Conservation (phyloP, 2,329 filamentous ascomycete species). For the Graphilbum sp. region DNA sequence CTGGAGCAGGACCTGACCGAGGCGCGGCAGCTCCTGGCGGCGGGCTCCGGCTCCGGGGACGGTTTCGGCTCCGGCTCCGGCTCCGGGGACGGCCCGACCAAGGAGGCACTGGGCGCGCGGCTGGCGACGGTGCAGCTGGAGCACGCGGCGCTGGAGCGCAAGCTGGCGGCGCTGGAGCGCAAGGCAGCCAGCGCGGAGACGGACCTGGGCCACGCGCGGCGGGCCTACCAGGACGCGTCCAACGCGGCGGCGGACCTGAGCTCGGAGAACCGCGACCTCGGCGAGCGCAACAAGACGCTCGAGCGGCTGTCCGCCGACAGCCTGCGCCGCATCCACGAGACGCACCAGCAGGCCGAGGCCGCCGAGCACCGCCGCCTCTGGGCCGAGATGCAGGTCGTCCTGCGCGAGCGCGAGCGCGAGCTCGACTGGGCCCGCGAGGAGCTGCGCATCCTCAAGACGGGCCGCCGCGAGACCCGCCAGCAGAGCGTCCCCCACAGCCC, state of each 20-base stretch:
- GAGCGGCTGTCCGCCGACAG: slow-evolving; percentile 26
- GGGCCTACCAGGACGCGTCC: slow-evolving; percentile 42
- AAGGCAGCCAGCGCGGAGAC: slow-evolving; percentile 19
- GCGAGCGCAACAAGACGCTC: slow-evolving; percentile 23
- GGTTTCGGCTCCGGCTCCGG: slow-evolving; percentile 10
- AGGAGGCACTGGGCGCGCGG: slow-evolving; percentile 18
- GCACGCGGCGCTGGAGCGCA: slow-evolving; percentile 22
- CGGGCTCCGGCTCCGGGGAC: not conserved
- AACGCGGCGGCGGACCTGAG: slow-evolving; percentile 27
- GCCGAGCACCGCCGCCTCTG: slow-evolving; percentile 21
- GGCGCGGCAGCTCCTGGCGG: slow-evolving; percentile 16
- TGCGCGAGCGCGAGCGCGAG: slow-evolving; percentile 35
- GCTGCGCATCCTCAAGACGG: slow-evolving; percentile 27
- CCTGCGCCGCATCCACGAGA: slow-evolving; percentile 28
- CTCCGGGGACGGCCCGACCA: slow-evolving; percentile 15
- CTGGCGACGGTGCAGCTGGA: slow-evolving; percentile 24
- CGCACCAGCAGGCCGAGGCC: slow-evolving; percentile 22
- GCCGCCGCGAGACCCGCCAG: slow-evolving; percentile 37
- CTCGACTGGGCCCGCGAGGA: slow-evolving; percentile 32
- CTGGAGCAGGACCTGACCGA: slow-evolving; percentile 22
- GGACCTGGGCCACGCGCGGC: slow-evolving; percentile 39
- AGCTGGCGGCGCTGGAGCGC: slow-evolving; percentile 23
- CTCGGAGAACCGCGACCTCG: slow-evolving; percentile 29
- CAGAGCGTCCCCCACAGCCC: slow-evolving; percentile 41
- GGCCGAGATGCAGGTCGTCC: slow-evolving; percentile 22